phyloP scores from a whole-genome alignment of 2,329 filamentous ascomycete genomes.

The Dendrostoma leiphaemia region DNA sequence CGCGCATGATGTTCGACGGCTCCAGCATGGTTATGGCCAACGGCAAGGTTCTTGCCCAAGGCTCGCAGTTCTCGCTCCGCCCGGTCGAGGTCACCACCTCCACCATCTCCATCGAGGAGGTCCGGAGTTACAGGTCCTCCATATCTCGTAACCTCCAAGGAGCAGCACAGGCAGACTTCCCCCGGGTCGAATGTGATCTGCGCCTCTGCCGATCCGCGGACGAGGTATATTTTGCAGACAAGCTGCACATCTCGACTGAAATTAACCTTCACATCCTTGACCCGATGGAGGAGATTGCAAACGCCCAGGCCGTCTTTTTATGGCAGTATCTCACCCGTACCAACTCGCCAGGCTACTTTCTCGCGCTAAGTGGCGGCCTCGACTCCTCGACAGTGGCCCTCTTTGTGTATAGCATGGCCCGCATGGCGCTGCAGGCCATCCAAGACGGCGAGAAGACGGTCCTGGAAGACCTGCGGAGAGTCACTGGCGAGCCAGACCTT shows the following conservation, averaged over 20 bases:
- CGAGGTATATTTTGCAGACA: slow-evolving; percentile 25
- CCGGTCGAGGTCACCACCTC: slow-evolving; percentile 21
- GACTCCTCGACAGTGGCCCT: slow-evolving; percentile 22
- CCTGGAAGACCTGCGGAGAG: slow-evolving; percentile 17
- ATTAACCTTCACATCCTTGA: slow-evolving; percentile 18
- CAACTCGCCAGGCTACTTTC: slow-evolving; percentile 20
- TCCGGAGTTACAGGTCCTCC: slow-evolving; percentile 20
- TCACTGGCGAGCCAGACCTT: slow-evolving; percentile 18
- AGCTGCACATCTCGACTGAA: slow-evolving; percentile 9
- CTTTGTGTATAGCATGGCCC: slow-evolving; percentile 23
- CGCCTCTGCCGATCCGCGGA: slow-evolving; percentile 23
- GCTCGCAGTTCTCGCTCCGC: slow-evolving; percentile 20
- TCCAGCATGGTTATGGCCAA: slow-evolving; percentile 21
- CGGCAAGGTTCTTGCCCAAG: slow-evolving; percentile 21
- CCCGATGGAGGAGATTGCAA: slow-evolving; percentile 32
- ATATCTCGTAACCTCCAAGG: slow-evolving; percentile 21
- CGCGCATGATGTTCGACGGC: slow-evolving; percentile 40
- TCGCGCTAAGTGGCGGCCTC: slow-evolving; percentile 21
- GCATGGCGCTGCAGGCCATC: slow-evolving; percentile 19
- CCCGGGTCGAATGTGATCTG: slow-evolving; percentile 21
- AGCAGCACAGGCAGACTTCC: slow-evolving; percentile 20
- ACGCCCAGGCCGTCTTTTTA: slow-evolving; percentile 24
- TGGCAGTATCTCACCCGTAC: slow-evolving; percentile 22
- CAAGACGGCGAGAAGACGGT: slow-evolving; percentile 18
- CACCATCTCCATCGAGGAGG: slow-evolving; percentile 20